A percentile compares a stretch with the other conserved stretches of the same genome.
These are phyloP conservation scores for Cadophora gregata DNA, from an alignment of 2,329 filamentous ascomycete species.

Conservation along the genomic window DNA sequence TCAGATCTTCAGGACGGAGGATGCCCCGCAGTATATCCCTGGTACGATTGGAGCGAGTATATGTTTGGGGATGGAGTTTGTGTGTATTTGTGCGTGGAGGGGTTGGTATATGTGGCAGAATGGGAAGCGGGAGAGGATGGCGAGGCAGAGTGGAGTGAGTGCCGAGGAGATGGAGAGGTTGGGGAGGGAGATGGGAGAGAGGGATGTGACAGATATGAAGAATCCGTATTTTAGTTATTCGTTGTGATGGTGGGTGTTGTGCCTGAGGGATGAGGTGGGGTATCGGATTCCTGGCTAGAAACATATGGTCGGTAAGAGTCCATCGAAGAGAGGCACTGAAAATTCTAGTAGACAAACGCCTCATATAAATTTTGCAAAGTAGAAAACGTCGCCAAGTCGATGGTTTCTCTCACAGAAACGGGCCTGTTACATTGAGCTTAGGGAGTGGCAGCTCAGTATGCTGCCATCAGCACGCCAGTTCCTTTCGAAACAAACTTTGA, in stretches of 20 bases:
- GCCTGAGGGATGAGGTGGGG: not conserved
- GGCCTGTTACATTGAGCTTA: too few species aligned
- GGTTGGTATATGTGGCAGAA: constrained; percentile 36
- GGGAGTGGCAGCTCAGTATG: too few species aligned
- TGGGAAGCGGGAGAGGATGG: constrained; percentile 28
- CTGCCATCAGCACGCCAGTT: too few species aligned
- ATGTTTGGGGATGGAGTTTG: constrained; percentile 23
- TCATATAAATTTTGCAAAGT: too few species aligned
- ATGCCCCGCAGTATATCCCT: constrained; percentile 60
- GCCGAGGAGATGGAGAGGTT: constrained; percentile 26
- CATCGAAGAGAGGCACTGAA: too few species aligned
- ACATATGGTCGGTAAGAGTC: too few species aligned
- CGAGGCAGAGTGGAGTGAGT: constrained; percentile 22
- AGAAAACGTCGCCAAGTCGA: too few species aligned
- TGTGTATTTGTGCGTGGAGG: constrained; percentile 25
- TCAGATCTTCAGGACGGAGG: constrained; percentile 61
- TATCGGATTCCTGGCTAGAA: too few species aligned
- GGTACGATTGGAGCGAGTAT: constrained; percentile 26
- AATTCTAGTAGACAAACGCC: too few species aligned
- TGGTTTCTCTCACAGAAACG: too few species aligned
- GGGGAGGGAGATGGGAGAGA: constrained; percentile 28
- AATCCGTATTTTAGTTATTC: constrained; percentile 32
- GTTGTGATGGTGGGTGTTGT: constrained; percentile 15
- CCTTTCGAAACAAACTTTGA: too few species aligned
- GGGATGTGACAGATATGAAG: constrained; percentile 34